phyloP scores from a whole-genome alignment of 2,329 filamentous ascomycete genomes.

The Aspergillus sp. region DNA sequence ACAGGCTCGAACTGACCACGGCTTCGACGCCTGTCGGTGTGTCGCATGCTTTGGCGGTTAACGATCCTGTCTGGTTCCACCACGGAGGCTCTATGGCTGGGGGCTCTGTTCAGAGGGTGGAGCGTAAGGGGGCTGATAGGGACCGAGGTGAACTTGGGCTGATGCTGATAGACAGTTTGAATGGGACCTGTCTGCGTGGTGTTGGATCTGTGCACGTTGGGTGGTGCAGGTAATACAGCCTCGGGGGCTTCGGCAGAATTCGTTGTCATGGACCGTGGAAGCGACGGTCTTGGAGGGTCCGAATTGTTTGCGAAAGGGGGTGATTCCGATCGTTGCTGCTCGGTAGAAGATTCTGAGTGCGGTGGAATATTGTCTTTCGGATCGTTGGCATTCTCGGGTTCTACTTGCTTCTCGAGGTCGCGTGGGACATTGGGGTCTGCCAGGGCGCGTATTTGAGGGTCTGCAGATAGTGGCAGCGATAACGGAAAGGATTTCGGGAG shows the following conservation, averaged over 20 bases:
- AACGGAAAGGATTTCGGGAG: slow-evolving; percentile 31
- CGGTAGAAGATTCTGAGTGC: not conserved
- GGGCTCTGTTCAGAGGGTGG: slow-evolving; percentile 8
- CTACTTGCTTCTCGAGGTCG: slow-evolving; percentile 29
- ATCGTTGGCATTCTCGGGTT: slow-evolving; percentile 1
- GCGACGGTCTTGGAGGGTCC: not conserved
- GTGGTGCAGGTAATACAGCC: slow-evolving; percentile 28
- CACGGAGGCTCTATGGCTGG: slow-evolving; percentile 7
- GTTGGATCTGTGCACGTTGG: slow-evolving; percentile 19
- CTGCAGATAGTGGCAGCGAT: slow-evolving; percentile 33
- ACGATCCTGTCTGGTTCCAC: slow-evolving; percentile 7
- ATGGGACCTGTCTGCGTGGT: slow-evolving; percentile 24
- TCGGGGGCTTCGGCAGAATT: slow-evolving; percentile 38
- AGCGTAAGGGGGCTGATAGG: slow-evolving; percentile 4
- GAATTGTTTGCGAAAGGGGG: not conserved
- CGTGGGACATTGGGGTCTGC: slow-evolving; percentile 25
- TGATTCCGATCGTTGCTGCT: not conserved
- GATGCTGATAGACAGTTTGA: slow-evolving; percentile 15
- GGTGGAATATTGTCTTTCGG: not conserved
- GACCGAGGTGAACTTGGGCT: not conserved
- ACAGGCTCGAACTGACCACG: slow-evolving; percentile 28
- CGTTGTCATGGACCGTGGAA: slow-evolving; percentile 29
- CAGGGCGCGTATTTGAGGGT: slow-evolving; percentile 39
- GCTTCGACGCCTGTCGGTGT: slow-evolving; percentile 10
- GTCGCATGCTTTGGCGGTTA: slow-evolving; percentile 14